Evolutionary conservation across 148 eudicot species (phyloP).

Genomic region (Gaultheria prostrata): DNA sequence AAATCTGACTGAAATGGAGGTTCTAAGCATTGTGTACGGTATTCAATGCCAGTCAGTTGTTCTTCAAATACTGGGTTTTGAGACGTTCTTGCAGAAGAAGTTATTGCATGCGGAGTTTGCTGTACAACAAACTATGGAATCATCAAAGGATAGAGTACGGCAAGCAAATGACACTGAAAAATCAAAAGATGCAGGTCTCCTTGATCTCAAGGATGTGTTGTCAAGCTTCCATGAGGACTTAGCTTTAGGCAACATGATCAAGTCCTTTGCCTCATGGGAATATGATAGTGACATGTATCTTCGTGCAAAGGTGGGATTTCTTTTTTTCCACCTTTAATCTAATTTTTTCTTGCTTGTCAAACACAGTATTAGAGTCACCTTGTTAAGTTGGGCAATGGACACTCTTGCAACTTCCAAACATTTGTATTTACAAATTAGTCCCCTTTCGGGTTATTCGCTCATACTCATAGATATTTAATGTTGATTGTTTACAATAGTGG

Average conservation of each 20-base stretch:
- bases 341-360: neutral
- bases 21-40: conserved; percentile 37
- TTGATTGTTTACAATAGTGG: neutral
- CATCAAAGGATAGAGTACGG: conserved; percentile 29
- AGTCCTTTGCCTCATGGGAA: conserved; percentile 52
- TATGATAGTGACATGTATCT: conserved; percentile 43
- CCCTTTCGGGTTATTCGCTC: neutral
- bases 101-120: conserved; percentile 49
- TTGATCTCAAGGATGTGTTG: conserved; percentile 46
- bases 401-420: neutral
- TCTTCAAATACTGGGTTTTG: conserved; percentile 62
- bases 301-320: conserved; percentile 42
- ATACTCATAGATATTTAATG: no score
- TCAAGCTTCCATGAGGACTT: conserved; percentile 56
- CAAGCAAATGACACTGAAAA: conserved; percentile 25
- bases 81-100: conserved; percentile 75
- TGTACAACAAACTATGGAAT: conserved; percentile 34
- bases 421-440: no score
- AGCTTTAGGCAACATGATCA: conserved; percentile 48
- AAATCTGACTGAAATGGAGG: conserved; percentile 37
- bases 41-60: conserved; percentile 62
- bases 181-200: conserved; percentile 31
- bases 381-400: neutral
- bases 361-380: neutral
- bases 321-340: neutral